These are phyloP conservation scores for Sporothrix humicola DNA, from an alignment of 2,329 filamentous ascomycete species.

Conservation along the genomic window DNA sequence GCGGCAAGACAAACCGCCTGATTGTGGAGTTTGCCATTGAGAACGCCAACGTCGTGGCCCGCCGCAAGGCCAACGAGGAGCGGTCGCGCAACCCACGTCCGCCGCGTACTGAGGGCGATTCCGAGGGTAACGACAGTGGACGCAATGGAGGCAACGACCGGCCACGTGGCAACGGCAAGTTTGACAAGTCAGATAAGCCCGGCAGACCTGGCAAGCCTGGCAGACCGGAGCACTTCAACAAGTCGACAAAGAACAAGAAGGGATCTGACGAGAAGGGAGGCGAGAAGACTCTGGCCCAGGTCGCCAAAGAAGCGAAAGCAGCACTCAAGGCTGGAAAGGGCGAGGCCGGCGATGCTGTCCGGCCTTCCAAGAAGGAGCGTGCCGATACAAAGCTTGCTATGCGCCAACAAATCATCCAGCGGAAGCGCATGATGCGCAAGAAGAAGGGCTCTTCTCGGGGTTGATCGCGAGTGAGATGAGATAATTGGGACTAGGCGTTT, in stretches of 20 bases:
- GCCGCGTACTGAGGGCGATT: conserved; percentile 44
- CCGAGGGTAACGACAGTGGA: conserved; percentile 42
- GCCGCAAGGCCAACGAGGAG: conserved; percentile 69
- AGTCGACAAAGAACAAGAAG: conserved; percentile 26
- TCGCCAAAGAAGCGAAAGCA: conserved; percentile 18
- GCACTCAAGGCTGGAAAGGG: conserved; percentile 36
- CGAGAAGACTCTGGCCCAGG: conserved; percentile 26
- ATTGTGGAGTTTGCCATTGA: conserved; percentile 98
- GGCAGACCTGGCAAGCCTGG: conserved; percentile 13
- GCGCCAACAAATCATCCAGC: conserved; percentile 79
- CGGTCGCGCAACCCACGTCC: conserved; percentile 41
- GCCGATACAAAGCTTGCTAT: conserved; percentile 49
- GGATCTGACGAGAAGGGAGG: conserved; percentile 4
- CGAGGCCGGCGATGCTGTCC: conserved; percentile 31
- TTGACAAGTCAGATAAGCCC: background rate
- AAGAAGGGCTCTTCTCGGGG: conserved; percentile 54
- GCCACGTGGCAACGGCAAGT: conserved; percentile 29
- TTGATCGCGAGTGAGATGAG: background rate
- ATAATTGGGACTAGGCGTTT: background rate
- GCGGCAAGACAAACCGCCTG: conserved; percentile 79
- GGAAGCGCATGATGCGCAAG: conserved; percentile 80
- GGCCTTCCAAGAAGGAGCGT: conserved; percentile 39
- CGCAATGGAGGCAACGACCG: background rate
- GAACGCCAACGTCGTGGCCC: conserved; percentile 91
- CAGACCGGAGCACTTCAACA: conserved; percentile 22